A percentile compares a stretch with the other conserved stretches of the same genome.
Conservation (phyloP, 345 rosid genomes). For the Eucalyptus cloeziana region DNA sequence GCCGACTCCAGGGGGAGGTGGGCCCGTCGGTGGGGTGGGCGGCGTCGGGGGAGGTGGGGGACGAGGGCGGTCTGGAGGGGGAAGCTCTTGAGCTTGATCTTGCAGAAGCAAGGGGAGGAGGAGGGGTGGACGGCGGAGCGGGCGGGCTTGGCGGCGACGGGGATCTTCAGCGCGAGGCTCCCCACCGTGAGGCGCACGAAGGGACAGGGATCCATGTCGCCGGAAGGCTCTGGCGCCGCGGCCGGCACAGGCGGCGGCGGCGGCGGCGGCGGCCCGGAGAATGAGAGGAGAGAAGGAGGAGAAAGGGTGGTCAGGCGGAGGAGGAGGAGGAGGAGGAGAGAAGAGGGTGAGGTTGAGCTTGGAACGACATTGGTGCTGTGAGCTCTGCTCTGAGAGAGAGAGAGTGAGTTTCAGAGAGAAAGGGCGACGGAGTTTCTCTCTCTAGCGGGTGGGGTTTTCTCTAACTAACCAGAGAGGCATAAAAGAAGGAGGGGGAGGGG, state of each 20-base stretch:
- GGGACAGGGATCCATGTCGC: conserved; percentile 92
- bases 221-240: too few species aligned
- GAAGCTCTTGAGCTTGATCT: conserved; percentile 58
- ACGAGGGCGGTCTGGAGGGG: conserved; percentile 54
- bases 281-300: background rate
- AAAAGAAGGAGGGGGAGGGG: background rate
- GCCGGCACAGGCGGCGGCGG: background rate
- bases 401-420: background rate
- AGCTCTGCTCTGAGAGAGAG: background rate
- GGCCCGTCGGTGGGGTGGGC: conserved; percentile 18
- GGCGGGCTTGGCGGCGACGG: conserved; percentile 53
- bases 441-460: background rate
- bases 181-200: conserved; percentile 71
- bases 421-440: background rate
- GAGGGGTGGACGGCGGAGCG: conserved; percentile 74
- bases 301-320: background rate
- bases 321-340: background rate
- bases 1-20: conserved; percentile 3
- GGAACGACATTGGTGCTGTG: background rate
- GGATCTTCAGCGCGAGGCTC: conserved; percentile 60
- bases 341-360: background rate
- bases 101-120: conserved; percentile 76
- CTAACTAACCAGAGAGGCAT: background rate
- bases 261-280: background rate
- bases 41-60: conserved; percentile 50